These are phyloP conservation scores for Beta lomatogona DNA, from an alignment of 179 eudicot species.

Conservation along the genomic window DNA sequence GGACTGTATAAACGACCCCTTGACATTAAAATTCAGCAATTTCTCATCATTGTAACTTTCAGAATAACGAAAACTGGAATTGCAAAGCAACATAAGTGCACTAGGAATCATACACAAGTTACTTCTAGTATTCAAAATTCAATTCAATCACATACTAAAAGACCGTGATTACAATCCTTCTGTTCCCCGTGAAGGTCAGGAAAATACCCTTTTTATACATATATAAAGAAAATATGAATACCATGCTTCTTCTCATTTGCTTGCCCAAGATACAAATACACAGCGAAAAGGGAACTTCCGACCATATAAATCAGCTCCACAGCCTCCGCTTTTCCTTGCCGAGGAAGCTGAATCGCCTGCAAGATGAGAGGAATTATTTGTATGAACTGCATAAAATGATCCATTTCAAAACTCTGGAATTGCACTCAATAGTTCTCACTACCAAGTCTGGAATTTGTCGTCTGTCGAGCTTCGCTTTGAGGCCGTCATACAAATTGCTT, in stretches of 20 bases:
- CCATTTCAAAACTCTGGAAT: neutral
- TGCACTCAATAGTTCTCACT: neutral
- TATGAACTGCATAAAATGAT: neutral
- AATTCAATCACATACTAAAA: neutral
- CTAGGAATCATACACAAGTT: neutral
- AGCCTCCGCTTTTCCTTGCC: neutral
- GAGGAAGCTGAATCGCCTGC: neutral
- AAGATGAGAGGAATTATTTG: no score
- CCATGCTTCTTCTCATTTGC: neutral
- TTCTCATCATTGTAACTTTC: neutral
- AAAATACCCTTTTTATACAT: neutral
- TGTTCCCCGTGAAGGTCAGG: neutral
- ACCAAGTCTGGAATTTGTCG: neutral
- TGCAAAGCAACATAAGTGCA: neutral
- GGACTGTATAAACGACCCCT: no score
- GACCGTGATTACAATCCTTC: neutral
- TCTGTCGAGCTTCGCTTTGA: neutral
- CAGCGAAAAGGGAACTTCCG: neutral
- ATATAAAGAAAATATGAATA: no score
- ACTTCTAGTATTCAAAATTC: neutral
- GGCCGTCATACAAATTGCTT: conserved; percentile 72
- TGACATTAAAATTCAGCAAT: no score
- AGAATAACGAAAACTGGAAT: neutral
- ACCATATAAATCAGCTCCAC: neutral
- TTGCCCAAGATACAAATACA: neutral